phyloP scores from a whole-genome alignment of 1,284 basidiomycete genomes.

The Cutaneotrichosporon cavernicola region DNA sequence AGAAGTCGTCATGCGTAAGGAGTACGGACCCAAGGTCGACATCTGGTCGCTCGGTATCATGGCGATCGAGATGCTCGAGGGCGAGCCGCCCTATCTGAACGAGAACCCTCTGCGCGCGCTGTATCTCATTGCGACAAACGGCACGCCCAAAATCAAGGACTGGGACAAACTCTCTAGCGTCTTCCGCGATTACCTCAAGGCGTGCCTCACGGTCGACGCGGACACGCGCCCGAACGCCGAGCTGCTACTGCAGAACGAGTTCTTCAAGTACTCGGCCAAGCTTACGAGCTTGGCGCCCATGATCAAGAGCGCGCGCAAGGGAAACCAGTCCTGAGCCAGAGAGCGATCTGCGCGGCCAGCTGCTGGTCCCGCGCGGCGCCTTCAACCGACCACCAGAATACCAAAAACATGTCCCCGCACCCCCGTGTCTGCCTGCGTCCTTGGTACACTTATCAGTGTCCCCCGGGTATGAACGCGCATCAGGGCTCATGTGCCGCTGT shows the following conservation, averaged over 20 bases:
- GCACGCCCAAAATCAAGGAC: slow-evolving; percentile 95
- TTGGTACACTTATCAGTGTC: background rate
- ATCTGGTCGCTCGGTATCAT: slow-evolving; percentile 99
- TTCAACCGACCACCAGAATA: background rate
- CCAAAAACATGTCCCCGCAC: slow-evolving; percentile 1
- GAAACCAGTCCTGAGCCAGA: background rate
- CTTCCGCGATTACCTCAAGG: slow-evolving; percentile 88
- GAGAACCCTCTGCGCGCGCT: slow-evolving; percentile 94
- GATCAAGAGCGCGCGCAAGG: slow-evolving; percentile 87
- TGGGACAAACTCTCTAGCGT: slow-evolving; percentile 81
- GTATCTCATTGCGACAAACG: slow-evolving; percentile 96
- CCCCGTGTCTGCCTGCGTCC: background rate
- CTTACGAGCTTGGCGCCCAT: slow-evolving; percentile 81
- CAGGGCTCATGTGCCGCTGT: background rate
- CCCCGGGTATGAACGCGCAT: background rate
- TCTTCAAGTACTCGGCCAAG: slow-evolving; percentile 83
- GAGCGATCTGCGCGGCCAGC: background rate
- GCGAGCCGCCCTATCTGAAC: slow-evolving; percentile 95
- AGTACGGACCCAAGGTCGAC: slow-evolving; percentile 98
- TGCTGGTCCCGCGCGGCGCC: background rate
- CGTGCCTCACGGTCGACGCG: slow-evolving; percentile 90
- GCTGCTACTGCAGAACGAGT: slow-evolving; percentile 80
- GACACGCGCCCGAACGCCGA: slow-evolving; percentile 88
- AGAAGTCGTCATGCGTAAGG: slow-evolving; percentile 95
- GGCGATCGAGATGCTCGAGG: slow-evolving; percentile 99